phyloP scores from a whole-genome alignment of 2,329 filamentous ascomycete genomes.

The Pseudocercospora crystallina region DNA sequence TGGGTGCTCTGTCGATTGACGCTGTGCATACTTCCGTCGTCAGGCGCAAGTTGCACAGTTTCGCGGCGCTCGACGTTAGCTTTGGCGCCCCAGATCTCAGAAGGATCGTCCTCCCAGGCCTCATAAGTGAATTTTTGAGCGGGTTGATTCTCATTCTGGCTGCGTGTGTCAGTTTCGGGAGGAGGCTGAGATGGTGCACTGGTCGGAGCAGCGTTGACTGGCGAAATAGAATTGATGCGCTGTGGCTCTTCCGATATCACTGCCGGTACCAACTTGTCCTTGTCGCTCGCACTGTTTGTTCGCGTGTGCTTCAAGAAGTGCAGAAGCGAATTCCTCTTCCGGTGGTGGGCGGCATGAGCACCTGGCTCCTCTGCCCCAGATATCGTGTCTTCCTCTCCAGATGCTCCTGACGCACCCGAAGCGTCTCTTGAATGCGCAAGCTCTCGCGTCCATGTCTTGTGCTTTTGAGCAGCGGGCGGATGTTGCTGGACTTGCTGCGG shows the following conservation, averaged over 20 bases:
- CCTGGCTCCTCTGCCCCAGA: constrained; percentile 27
- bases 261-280: constrained; percentile 6
- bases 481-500: constrained; percentile 1
- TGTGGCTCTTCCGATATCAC: constrained; percentile 15
- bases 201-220: not conserved
- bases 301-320: constrained; percentile 30
- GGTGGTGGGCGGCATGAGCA: constrained; percentile 10
- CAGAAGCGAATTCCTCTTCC: constrained; percentile 30
- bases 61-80: constrained; percentile 19
- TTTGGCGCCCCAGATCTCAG: constrained; percentile 28
- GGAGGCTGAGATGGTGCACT: constrained; percentile 15
- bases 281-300: constrained; percentile 21
- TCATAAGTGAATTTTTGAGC: constrained; percentile 23
- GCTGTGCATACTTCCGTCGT: not conserved
- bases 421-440: constrained; percentile 21
- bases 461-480: constrained; percentile 5
- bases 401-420: not conserved
- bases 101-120: constrained; percentile 31
- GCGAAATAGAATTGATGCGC: constrained; percentile 4
- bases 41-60: constrained; percentile 19
- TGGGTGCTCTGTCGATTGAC: constrained; percentile 3
- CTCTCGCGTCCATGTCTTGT: constrained; percentile 25
- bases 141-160: not conserved
- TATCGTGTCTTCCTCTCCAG: constrained; percentile 27
- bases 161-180: constrained; percentile 7